Percentiles rank a stretch among this genome's conserved stretches.
Conservation (phyloP, 176 grass and related monocot species). For the Oryza meyeriana region DNA sequence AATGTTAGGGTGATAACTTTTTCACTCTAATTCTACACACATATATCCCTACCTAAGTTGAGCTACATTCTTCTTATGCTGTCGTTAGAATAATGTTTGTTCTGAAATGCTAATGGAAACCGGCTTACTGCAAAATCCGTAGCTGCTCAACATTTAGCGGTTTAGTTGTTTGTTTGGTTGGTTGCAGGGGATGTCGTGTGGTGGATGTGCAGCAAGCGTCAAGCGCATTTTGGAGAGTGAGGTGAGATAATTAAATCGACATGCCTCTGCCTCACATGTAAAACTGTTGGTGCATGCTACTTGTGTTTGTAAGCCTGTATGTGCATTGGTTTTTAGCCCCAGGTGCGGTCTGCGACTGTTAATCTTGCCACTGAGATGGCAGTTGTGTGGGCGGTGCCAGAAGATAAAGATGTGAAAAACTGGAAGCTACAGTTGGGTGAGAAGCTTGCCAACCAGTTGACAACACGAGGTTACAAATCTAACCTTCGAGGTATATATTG, state of each 20-base stretch:
- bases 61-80: not conserved
- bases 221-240: constrained; percentile 91
- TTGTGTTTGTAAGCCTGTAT: constrained; percentile 32
- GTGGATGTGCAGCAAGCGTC: constrained; percentile 88
- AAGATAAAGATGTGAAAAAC: constrained; percentile 46
- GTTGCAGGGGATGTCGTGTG: constrained; percentile 91
- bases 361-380: constrained; percentile 95
- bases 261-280: not conserved
- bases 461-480: constrained; percentile 76
- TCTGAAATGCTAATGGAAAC: not conserved
- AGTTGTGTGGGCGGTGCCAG: constrained; percentile 60
- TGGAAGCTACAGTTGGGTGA: constrained; percentile 84
- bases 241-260: constrained; percentile 42
- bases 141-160: not conserved
- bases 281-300: not conserved
- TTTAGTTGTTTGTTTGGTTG: constrained; percentile 14
- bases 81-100: not conserved
- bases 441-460: constrained; percentile 80
- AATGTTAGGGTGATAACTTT: not conserved
- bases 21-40: not conserved
- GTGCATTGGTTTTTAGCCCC: constrained; percentile 53
- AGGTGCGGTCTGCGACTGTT: constrained; percentile 70
- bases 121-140: not conserved
- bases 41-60: not conserved
- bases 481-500: constrained; percentile 68